Evolutionary conservation across 2,329 filamentous ascomycete species (phyloP).

Genomic region (Fusarium caatingaense): DNA sequence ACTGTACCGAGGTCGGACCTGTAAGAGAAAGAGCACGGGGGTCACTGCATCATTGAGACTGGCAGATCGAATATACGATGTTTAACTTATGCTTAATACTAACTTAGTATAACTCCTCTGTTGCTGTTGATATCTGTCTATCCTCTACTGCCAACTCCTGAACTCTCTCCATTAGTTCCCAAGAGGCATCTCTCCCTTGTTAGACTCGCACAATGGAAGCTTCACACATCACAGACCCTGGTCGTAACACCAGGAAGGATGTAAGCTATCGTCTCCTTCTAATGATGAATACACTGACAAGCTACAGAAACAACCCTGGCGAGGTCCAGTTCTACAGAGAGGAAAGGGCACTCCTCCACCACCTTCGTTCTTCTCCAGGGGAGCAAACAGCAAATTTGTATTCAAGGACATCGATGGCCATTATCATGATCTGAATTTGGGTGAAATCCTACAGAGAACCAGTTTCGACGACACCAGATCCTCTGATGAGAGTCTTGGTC

Average conservation of each 20-base stretch:
- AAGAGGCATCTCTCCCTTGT: not conserved
- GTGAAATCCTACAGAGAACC: constrained; percentile 1
- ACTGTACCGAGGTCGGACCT: not conserved
- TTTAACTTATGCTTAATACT: constrained; percentile 3
- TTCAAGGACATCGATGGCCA: not conserved
- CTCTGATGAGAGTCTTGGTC: constrained; percentile 17
- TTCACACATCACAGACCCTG: not conserved
- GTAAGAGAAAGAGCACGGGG: not conserved
- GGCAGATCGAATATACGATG: not conserved
- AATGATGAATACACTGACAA: not conserved
- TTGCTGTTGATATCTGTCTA: not conserved
- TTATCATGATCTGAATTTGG: not conserved
- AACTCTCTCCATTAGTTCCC: not conserved
- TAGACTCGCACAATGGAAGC: constrained; percentile 4
- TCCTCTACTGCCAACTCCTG: not conserved
- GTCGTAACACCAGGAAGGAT: not conserved
- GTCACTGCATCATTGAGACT: not conserved
- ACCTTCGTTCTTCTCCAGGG: constrained; percentile 11
- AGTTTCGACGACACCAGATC: constrained; percentile 14
- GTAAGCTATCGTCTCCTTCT: not conserved
- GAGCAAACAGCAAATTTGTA: constrained; percentile 1
- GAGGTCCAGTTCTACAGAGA: not conserved
- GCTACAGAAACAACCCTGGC: constrained; percentile 1
- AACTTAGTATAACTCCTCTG: not conserved
- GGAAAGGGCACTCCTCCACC: constrained; percentile 5